Evolutionary conservation across 2,329 filamentous ascomycete species (phyloP).

Genomic region (Ophiostoma ulmi): DNA sequence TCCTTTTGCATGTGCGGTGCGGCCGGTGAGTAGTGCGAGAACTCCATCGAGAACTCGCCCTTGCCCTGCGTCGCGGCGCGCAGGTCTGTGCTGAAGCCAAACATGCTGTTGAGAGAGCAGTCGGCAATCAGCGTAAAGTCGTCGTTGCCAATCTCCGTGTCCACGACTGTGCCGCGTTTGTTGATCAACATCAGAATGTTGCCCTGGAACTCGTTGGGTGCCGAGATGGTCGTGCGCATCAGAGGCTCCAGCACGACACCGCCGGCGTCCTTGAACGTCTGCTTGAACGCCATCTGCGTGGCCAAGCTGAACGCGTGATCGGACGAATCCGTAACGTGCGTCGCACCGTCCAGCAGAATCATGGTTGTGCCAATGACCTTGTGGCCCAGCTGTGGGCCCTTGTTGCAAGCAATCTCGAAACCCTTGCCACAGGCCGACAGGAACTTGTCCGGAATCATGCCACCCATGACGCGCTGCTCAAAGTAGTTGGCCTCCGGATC

Average conservation of each 20-base stretch:
- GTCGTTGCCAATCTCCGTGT: conserved; percentile 88
- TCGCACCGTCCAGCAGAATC: conserved; percentile 93
- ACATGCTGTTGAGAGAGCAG: conserved; percentile 94
- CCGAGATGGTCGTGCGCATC: conserved; percentile 97
- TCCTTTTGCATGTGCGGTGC: conserved; percentile 77
- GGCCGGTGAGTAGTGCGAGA: conserved; percentile 87
- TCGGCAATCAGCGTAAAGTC: conserved; percentile 92
- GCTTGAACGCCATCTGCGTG: conserved; percentile 93
- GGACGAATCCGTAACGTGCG: conserved; percentile 94
- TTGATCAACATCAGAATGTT: conserved; percentile 92
- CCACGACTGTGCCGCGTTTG: conserved; percentile 91
- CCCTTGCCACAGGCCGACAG: conserved; percentile 92
- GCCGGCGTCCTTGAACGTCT: conserved; percentile 75
- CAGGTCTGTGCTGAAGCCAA: conserved; percentile 88
- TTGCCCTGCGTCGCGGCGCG: conserved; percentile 95
- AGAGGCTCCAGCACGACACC: conserved; percentile 88
- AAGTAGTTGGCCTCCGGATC: conserved; percentile 69
- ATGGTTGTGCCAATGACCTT: conserved; percentile 84
- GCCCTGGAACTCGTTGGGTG: conserved; percentile 95
- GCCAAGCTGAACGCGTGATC: conserved; percentile 95
- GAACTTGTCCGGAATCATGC: conserved; percentile 92
- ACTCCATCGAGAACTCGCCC: conserved; percentile 98
- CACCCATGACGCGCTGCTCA: conserved; percentile 80
- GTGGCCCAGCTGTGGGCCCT: conserved; percentile 88
- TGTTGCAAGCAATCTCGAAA: conserved; percentile 74